Percentiles rank a stretch among this genome's conserved stretches.
Conservation (phyloP, 371 early-diverging fungal species). For the Mucor racemosus region DNA sequence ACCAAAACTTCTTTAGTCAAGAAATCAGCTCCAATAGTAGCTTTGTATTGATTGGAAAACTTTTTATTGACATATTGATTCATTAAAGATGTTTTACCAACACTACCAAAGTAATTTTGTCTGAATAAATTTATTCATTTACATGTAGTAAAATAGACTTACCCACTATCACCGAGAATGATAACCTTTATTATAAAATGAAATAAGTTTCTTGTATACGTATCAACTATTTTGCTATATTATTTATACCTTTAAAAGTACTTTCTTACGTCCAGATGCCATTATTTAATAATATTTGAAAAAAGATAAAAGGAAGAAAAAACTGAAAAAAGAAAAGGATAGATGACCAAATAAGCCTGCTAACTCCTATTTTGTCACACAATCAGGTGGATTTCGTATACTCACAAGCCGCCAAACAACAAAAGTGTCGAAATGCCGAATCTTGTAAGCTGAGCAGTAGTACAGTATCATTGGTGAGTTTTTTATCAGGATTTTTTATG, state of each 20-base stretch:
- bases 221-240: too few species aligned
- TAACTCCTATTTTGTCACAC: constrained; percentile 12
- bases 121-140: background rate
- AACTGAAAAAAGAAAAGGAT: constrained; percentile 4
- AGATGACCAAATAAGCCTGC: background rate
- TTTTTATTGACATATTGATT: constrained; percentile 98
- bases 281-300: background rate
- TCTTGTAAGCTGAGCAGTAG: background rate
- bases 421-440: constrained; percentile 2
- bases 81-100: constrained; percentile 99
- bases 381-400: constrained; percentile 3
- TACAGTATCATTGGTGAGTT: background rate
- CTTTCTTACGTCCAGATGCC: constrained; percentile 28
- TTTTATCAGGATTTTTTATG: background rate
- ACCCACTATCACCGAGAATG: constrained; percentile 32
- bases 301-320: constrained; percentile 9
- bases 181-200: constrained; percentile 19
- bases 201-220: too few species aligned
- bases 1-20: constrained; percentile 96
- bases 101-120: constrained; percentile 31
- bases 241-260: constrained; percentile 21
- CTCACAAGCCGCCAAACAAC: background rate
- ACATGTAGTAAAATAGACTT: background rate
- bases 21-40: constrained; percentile 99
- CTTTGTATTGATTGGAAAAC: constrained; percentile 98